Evolutionary conservation across 2,329 filamentous ascomycete species (phyloP).

Genomic region (Calonectria leucothoes): DNA sequence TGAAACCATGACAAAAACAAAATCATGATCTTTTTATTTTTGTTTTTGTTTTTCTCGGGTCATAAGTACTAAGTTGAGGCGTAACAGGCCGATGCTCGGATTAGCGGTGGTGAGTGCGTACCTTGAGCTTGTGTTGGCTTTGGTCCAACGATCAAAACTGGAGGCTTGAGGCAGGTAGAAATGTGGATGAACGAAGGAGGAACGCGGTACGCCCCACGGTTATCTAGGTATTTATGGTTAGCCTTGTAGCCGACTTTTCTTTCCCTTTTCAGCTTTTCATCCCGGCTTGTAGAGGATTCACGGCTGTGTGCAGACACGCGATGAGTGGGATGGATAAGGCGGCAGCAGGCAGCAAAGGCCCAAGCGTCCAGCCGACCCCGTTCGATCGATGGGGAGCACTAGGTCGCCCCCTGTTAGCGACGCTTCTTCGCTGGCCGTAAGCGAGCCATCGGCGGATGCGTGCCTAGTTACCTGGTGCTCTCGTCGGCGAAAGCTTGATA

Average conservation of each 20-base stretch:
- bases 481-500: neutral
- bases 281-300: neutral
- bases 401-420: neutral
- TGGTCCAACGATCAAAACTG: too few relatives aligned
- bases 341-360: slow-evolving; percentile 7
- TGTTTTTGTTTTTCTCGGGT: too few relatives aligned
- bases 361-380: neutral
- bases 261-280: neutral
- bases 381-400: neutral
- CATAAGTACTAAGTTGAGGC: too few relatives aligned
- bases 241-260: neutral
- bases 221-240: slow-evolving; percentile 7
- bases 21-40: too few relatives aligned
- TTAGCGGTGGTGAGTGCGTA: neutral
- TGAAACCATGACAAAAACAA: too few relatives aligned
- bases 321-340: neutral
- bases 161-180: neutral
- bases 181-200: neutral
- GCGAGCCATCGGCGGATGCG: neutral
- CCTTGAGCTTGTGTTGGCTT: neutral
- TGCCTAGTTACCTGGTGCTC: neutral
- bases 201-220: neutral
- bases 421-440: neutral
- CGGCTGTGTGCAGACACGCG: neutral
- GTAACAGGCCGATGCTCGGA: too few relatives aligned